phyloP scores from a whole-genome alignment of 768 basidiomycete genomes.

The Phylloporus sp. region DNA sequence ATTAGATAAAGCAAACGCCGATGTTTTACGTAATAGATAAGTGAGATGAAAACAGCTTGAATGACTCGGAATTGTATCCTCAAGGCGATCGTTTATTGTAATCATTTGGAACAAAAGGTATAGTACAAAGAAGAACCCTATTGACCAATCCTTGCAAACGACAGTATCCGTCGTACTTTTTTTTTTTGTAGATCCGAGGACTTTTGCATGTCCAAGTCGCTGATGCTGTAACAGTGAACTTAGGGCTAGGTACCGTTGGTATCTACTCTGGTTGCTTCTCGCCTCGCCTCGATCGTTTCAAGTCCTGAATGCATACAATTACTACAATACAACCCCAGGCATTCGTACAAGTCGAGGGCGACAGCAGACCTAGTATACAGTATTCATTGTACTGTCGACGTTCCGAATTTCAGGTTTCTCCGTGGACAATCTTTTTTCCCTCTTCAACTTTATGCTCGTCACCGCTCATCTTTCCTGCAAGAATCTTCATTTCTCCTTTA shows the following conservation, averaged over 20 bases:
- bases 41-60: no score
- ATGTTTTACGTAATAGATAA: no score
- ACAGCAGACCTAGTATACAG: slow-evolving; percentile 2
- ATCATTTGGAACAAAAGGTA: no score
- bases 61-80: no score
- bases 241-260: neutral
- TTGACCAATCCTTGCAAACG: no score
- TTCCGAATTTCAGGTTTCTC: slow-evolving; percentile 13
- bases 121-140: no score
- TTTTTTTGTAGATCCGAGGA: neutral
- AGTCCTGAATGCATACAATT: neutral
- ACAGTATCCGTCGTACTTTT: no score
- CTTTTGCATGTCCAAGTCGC: no score
- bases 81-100: no score
- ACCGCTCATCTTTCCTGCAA: slow-evolving; percentile 28
- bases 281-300: neutral
- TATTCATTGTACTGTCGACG: neutral
- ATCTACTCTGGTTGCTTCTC: neutral
- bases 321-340: slow-evolving; percentile 2
- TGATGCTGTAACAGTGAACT: no score
- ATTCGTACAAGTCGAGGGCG: neutral
- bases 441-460: slow-evolving; percentile 27
- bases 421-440: slow-evolving; percentile 27
- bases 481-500: slow-evolving; percentile 32
- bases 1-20: neutral